These are phyloP conservation scores for Phyllostachys edulis DNA, from an alignment of 176 grass and related monocot genomes.

Conservation along the genomic window DNA sequence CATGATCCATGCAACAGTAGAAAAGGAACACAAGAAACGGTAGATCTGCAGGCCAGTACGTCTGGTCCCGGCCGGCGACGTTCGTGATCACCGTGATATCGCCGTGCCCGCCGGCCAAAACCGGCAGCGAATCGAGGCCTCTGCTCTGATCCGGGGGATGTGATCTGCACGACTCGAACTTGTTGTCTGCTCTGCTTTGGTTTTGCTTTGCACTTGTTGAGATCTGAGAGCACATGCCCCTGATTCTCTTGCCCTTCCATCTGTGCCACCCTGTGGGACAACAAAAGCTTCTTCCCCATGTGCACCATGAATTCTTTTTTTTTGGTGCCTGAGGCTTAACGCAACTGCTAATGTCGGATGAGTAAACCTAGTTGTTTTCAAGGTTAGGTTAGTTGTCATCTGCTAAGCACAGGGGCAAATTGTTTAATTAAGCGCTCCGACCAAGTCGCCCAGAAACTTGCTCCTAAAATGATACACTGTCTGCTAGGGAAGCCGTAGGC, in stretches of 20 bases:
- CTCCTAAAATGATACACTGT: neutral
- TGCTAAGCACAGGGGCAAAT: neutral
- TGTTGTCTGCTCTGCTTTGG: neutral
- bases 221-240: constrained; percentile 35
- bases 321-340: constrained; percentile 9
- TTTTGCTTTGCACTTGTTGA: neutral
- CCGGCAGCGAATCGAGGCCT: neutral
- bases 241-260: neutral
- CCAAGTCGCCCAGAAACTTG: neutral
- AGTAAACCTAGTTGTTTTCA: neutral
- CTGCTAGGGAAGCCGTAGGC: neutral
- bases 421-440: neutral
- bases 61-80: neutral
- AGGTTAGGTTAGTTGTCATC: neutral
- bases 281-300: constrained; percentile 5
- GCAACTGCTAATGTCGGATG: constrained; percentile 18
- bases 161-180: constrained; percentile 5
- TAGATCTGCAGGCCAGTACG: neutral
- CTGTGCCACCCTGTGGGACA: neutral
- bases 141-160: neutral
- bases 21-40: neutral
- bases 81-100: neutral
- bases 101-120: constrained; percentile 16
- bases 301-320: neutral
- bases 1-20: neutral